Percentiles rank a stretch among this genome's conserved stretches.
Evolutionary conservation across 2,329 filamentous ascomycete species (phyloP).

Genomic region (Penicillium janthinellum): DNA sequence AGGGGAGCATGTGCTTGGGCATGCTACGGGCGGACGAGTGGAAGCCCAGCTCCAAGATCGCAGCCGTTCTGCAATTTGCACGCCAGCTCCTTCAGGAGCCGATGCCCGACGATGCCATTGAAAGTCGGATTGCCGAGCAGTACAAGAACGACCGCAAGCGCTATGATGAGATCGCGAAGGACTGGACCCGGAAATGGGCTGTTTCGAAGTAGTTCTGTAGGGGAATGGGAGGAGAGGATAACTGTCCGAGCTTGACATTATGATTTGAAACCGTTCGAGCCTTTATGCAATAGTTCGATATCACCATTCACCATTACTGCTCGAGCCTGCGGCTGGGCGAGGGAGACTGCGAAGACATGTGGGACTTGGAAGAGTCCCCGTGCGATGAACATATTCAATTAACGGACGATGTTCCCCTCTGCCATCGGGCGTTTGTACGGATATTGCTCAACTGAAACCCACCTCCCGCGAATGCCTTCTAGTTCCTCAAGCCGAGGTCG

Average conservation of each 20-base stretch:
- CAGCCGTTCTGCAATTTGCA: conserved; percentile 74
- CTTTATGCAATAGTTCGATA: conserved; percentile 1
- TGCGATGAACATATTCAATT: not conserved
- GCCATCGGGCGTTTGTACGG: too few species aligned
- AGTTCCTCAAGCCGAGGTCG: too few species aligned
- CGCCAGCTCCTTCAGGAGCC: conserved; percentile 75
- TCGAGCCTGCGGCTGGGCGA: not conserved
- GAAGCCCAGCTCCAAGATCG: conserved; percentile 83
- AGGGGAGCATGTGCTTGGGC: conserved; percentile 81
- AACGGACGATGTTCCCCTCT: not conserved
- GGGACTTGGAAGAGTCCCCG: not conserved
- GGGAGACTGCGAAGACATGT: not conserved
- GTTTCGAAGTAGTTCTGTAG: not conserved
- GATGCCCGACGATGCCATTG: conserved; percentile 86
- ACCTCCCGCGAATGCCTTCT: too few species aligned
- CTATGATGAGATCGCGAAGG: conserved; percentile 73
- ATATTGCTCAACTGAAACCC: too few species aligned
- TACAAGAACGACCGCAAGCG: conserved; percentile 67
- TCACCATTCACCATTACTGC: not conserved
- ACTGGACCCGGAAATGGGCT: conserved; percentile 60
- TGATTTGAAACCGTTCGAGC: conserved; percentile 14
- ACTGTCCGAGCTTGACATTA: conserved; percentile 7
- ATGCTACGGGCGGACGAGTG: conserved; percentile 84
- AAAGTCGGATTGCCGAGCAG: conserved; percentile 82
- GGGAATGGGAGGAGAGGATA: not conserved